These are phyloP conservation scores for Populus ilicifolia DNA, from an alignment of 345 rosid species.

Conservation along the genomic window DNA sequence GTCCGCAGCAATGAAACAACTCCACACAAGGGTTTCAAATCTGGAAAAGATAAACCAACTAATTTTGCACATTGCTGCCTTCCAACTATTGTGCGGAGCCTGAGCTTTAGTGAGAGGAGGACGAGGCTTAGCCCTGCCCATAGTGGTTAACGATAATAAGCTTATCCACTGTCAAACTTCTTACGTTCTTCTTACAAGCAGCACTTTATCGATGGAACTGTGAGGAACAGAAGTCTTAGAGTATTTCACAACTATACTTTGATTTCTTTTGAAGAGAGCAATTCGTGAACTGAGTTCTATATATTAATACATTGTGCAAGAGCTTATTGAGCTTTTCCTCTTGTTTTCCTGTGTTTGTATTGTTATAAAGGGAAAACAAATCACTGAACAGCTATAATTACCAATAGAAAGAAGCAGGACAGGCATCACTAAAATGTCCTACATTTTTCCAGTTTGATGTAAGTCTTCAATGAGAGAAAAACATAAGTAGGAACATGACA, in stretches of 20 bases:
- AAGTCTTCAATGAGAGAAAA: background rate
- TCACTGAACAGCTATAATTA: background rate
- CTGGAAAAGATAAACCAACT: conserved; percentile 27
- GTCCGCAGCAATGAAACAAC: conserved; percentile 15
- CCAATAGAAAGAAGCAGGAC: background rate
- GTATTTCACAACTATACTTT: background rate
- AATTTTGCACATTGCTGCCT: conserved; percentile 42
- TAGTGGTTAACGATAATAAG: conserved; percentile 1
- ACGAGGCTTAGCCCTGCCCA: conserved; percentile 27
- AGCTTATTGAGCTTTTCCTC: background rate
- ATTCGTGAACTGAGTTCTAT: background rate
- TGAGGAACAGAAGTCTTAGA: background rate
- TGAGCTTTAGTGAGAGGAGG: conserved; percentile 46
- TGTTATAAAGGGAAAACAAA: background rate
- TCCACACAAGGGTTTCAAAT: conserved; percentile 10
- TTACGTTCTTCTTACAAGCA: background rate
- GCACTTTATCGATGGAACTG: background rate
- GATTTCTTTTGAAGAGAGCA: background rate
- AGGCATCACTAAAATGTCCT: background rate
- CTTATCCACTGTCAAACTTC: background rate
- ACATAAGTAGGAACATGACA: background rate
- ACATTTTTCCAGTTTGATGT: background rate
- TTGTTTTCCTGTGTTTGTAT: background rate
- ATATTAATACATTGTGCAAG: conserved; percentile 11
- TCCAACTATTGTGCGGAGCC: conserved; percentile 41